Evolutionary conservation across 2,329 filamentous ascomycete genomes (phyloP).

Genomic region (Arthrobotrys musiformis): DNA sequence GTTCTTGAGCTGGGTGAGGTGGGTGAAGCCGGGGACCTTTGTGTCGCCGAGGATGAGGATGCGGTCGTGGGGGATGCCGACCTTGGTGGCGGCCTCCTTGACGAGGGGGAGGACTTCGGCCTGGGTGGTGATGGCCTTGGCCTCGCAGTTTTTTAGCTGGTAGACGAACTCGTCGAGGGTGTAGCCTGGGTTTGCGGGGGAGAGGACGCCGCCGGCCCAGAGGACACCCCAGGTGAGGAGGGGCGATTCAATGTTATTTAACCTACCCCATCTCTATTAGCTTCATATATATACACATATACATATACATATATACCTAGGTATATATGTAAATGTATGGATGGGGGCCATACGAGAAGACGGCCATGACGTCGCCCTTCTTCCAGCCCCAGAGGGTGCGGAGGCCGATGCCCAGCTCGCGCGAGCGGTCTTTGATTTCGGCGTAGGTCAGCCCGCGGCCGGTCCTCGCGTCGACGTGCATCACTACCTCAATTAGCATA

Average conservation of each 20-base stretch:
- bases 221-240: conserved; percentile 79
- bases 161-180: conserved; percentile 79
- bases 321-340: background rate
- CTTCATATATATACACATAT: too few species aligned
- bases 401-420: conserved; percentile 83
- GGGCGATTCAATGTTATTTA: conserved; percentile 86
- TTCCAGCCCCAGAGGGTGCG: conserved; percentile 79
- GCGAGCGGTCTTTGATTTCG: conserved; percentile 73
- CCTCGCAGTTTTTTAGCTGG: conserved; percentile 81
- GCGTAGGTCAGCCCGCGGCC: conserved; percentile 76
- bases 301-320: too few species aligned
- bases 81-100: conserved; percentile 74
- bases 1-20: conserved; percentile 77
- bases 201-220: conserved; percentile 84
- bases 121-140: conserved; percentile 81
- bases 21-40: conserved; percentile 62
- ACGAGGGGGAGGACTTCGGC: conserved; percentile 73
- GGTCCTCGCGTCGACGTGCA: conserved; percentile 80
- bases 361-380: conserved; percentile 82
- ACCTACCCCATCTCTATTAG: too few species aligned
- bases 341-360: conserved; percentile 70
- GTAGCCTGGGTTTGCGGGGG: conserved; percentile 89
- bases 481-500: conserved; percentile 68
- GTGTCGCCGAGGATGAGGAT: conserved; percentile 81
- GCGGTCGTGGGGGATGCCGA: conserved; percentile 75